These are phyloP conservation scores for Gossypium stocksii DNA, from an alignment of 345 rosid genomes.

Conservation along the genomic window DNA sequence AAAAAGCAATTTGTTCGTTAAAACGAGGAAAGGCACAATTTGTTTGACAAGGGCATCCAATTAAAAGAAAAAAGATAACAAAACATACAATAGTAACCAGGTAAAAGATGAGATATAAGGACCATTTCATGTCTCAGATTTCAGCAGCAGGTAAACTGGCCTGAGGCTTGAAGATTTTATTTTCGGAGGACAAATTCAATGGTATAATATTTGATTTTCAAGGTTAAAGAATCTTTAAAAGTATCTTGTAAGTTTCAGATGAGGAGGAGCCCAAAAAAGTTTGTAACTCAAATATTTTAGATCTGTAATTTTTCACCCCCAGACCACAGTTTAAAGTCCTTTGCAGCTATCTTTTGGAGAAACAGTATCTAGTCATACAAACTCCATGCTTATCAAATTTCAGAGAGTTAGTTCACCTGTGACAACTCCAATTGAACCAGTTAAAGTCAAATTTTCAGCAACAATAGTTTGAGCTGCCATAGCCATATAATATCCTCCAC, in stretches of 20 bases:
- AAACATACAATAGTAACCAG: not conserved
- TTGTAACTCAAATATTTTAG: not conserved
- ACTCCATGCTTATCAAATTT: conserved; percentile 5
- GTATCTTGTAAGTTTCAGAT: not conserved
- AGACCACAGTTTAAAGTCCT: not conserved
- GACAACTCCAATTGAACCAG: conserved; percentile 41
- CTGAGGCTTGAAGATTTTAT: not conserved
- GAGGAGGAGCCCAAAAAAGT: not conserved
- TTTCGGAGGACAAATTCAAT: not conserved
- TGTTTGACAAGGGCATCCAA: not conserved
- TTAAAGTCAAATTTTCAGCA: conserved; percentile 9
- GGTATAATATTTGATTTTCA: not conserved
- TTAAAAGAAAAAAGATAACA: too few species aligned
- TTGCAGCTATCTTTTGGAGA: too few species aligned
- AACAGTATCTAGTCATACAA: not conserved
- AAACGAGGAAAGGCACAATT: not conserved
- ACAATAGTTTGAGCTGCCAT: conserved; percentile 43
- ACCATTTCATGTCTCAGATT: not conserved
- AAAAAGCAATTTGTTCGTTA: not conserved
- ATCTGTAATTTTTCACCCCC: not conserved
- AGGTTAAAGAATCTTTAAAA: not conserved
- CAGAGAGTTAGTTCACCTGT: conserved; percentile 46
- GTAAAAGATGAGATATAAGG: not conserved
- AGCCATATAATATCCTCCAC: conserved; percentile 99
- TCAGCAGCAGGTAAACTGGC: not conserved